Conservation (phyloP, 2,329 filamentous ascomycete genomes). For the Hypoxylon sp. region DNA sequence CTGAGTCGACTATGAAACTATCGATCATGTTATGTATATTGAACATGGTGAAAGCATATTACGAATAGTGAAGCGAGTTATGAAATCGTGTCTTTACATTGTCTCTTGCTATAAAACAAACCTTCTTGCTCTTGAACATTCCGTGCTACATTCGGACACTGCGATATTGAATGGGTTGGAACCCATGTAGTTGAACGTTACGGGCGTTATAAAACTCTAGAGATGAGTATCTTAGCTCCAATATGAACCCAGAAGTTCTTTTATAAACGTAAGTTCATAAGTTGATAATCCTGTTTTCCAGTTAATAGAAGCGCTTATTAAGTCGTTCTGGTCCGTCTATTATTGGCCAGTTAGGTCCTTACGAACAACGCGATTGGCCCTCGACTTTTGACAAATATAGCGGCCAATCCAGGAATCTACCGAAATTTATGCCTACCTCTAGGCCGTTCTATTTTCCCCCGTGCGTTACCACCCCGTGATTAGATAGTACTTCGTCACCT, state of each 20-base stretch:
- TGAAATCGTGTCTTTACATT: neutral
- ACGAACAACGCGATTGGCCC: constrained; percentile 3
- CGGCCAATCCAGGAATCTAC: too few relatives aligned
- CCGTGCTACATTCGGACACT: too few relatives aligned
- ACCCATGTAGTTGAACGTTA: too few relatives aligned
- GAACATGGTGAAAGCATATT: neutral
- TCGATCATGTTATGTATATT: neutral
- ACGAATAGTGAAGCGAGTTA: neutral
- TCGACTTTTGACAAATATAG: constrained; percentile 1
- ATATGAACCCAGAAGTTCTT: too few relatives aligned
- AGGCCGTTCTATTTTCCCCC: neutral
- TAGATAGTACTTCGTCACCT: neutral
- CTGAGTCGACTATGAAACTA: neutral
- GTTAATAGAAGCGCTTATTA: neutral
- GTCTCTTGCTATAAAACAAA: too few relatives aligned
- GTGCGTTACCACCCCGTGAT: constrained; percentile 3
- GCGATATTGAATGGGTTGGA: too few relatives aligned
- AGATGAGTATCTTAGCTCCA: too few relatives aligned
- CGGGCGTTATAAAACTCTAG: too few relatives aligned
- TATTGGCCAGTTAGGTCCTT: neutral
- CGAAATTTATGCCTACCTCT: too few relatives aligned
- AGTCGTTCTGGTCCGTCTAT: neutral
- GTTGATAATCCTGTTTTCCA: neutral
- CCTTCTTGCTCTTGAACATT: too few relatives aligned
- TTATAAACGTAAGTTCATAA: too few relatives aligned